Evolutionary conservation across 2,329 filamentous ascomycete genomes (phyloP), one percentile per base, ranked within the genome.

Genomic region (Passalora sequoiae): DNA sequence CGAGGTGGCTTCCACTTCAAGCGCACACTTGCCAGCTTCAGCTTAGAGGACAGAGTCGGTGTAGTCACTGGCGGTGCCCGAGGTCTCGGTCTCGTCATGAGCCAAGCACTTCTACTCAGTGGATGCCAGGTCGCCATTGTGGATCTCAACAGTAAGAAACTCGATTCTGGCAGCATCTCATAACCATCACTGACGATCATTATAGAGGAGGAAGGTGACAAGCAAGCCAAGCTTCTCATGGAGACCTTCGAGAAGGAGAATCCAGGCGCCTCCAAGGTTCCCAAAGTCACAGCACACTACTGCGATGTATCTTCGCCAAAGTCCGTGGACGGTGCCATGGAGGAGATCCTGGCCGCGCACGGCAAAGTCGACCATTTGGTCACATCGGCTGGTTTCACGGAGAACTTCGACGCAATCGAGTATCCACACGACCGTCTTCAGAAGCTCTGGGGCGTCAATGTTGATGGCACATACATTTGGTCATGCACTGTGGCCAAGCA

Each of bases 371-470:
- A 95, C 69, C 83, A 87, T 67, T 77, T 97, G 19, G 89, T 97
- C 58, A 96, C 91, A 19, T 94, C 88, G n/a, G 91, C 91, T 38
- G 91, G 91, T 33, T 95, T 97, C 71, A 92, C 87, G 10, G 91
- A 96, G 72, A 96, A 96, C 72, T 94, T 89, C 61, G 84, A 94
- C 59, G 91, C 91, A 35, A 84, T 89, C 59, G 81, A 83, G 55
- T 97, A 97, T 69, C 89, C 89, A 1, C 80, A 89, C 56, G 88
- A 95, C 57, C 84, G 89, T 54, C 83, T 96, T 68, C 81, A 89
- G 67, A 94, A 94, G 73, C 80, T 97, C 12, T 96, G 88, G 88
- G 82, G 81, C 38, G 91, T 96, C 62, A 95, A 96, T 55, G 89
- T 97, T 1, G 87, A 86, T 60, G 91, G 91, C 16, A 94, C 89